Evolutionary conservation across 257 asterid species (phyloP).

Genomic region (Capsicum pubescens): DNA sequence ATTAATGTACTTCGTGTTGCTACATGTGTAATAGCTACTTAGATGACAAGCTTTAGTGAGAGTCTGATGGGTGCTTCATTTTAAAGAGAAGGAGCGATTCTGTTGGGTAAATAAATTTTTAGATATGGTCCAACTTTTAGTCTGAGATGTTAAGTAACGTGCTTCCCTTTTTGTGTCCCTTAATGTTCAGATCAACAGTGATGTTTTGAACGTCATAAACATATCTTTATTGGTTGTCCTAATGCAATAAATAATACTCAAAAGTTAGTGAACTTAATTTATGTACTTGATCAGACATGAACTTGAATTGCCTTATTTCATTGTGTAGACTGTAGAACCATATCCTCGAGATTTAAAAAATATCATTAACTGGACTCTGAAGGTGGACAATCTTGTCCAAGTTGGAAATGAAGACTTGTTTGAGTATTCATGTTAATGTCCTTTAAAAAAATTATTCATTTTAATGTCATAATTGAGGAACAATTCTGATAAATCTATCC

Average conservation of each 20-base stretch:
- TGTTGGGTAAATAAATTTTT: conserved; percentile 43
- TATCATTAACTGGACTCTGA: background rate
- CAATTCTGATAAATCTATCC: background rate
- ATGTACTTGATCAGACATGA: background rate
- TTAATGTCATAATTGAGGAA: background rate
- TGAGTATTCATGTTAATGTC: too few relatives aligned
- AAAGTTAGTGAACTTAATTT: conserved; percentile 29
- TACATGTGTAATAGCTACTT: conserved; percentile 81
- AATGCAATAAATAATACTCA: conserved; percentile 56
- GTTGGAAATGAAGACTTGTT: background rate
- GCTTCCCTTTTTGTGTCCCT: conserved; percentile 14
- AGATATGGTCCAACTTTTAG: background rate
- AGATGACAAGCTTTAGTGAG: conserved; percentile 92
- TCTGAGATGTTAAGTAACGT: background rate
- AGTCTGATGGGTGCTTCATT: conserved; percentile 83
- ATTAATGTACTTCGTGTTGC: conserved; percentile 53
- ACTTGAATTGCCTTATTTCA: background rate
- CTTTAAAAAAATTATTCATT: too few relatives aligned
- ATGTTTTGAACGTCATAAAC: conserved; percentile 77
- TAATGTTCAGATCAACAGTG: conserved; percentile 69
- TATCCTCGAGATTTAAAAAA: background rate
- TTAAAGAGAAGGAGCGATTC: conserved; percentile 59
- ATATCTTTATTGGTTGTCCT: conserved; percentile 75
- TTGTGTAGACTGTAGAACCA: background rate
- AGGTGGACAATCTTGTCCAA: background rate